These are phyloP conservation scores for Alternaria alternata DNA, from an alignment of 2,329 filamentous ascomycete genomes.

Conservation along the genomic window DNA sequence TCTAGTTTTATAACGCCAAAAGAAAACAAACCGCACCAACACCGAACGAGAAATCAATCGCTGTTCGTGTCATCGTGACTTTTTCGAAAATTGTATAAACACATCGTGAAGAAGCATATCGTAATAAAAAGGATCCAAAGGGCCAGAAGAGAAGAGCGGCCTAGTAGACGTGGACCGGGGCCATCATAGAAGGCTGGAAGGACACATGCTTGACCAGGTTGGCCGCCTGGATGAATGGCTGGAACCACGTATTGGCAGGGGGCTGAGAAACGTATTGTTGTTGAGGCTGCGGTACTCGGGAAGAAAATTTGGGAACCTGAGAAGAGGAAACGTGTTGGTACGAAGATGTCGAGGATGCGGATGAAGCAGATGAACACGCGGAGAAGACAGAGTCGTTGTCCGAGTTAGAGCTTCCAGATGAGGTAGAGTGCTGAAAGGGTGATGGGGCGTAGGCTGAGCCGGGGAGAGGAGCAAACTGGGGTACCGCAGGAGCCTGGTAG, in stretches of 20 bases:
- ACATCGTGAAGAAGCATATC: constrained; percentile 46
- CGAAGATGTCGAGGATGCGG: constrained; percentile 47
- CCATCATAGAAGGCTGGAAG: constrained; percentile 51
- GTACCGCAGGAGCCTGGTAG: constrained; percentile 39
- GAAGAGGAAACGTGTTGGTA: constrained; percentile 42
- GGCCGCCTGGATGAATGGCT: constrained; percentile 51
- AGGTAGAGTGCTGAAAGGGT: constrained; percentile 43
- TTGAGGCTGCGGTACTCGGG: constrained; percentile 38
- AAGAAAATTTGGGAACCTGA: constrained; percentile 38
- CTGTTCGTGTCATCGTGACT: constrained; percentile 50
- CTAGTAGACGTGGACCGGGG: constrained; percentile 51
- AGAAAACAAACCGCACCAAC: constrained; percentile 32
- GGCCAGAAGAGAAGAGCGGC: constrained; percentile 2
- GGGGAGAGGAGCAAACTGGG: constrained; percentile 44
- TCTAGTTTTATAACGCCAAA: constrained; percentile 47
- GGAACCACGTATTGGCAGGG: constrained; percentile 49
- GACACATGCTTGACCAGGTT: constrained; percentile 53
- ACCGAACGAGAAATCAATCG: constrained; percentile 39
- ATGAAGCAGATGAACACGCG: constrained; percentile 48
- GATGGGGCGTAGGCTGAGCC: constrained; percentile 42
- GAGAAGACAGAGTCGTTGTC: constrained; percentile 54
- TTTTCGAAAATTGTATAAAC: constrained; percentile 45
- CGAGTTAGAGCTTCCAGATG: constrained; percentile 50
- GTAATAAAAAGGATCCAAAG: constrained; percentile 23
- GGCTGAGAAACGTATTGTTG: constrained; percentile 49